These are phyloP conservation scores for Fusarium armeniacum DNA, from an alignment of 2,329 filamentous ascomycete species.

Conservation along the genomic window DNA sequence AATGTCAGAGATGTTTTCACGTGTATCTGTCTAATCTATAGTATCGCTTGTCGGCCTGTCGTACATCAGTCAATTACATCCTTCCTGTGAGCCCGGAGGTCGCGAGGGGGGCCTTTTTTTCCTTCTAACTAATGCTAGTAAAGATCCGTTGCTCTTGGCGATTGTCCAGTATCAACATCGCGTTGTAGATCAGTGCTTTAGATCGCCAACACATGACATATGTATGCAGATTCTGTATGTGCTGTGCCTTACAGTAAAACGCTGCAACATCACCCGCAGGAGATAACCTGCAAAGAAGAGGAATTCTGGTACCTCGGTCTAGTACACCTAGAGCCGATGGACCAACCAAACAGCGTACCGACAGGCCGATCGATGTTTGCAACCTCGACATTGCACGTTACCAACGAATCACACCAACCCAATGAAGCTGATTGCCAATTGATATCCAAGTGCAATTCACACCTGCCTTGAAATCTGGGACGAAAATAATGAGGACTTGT, in stretches of 20 bases:
- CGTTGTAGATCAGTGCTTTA: conserved; percentile 32
- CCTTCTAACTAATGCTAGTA: conserved; percentile 1
- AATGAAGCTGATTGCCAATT: not conserved
- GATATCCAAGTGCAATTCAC: conserved; percentile 20
- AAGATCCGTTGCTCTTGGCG: conserved; percentile 32
- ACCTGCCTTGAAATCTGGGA: conserved; percentile 2
- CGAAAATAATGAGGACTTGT: conserved; percentile 8
- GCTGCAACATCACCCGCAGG: conserved; percentile 33
- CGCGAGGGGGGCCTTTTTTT: not conserved
- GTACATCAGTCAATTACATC: conserved; percentile 11
- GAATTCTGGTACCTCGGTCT: conserved; percentile 1
- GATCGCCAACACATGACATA: conserved; percentile 29
- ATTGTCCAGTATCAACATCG: conserved; percentile 23
- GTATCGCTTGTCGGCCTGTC: conserved; percentile 4
- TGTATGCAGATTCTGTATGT: conserved; percentile 8
- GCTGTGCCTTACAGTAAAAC: conserved; percentile 2
- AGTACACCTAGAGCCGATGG: not conserved
- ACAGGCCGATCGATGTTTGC: conserved; percentile 3
- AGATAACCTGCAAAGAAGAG: conserved; percentile 17
- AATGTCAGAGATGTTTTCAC: conserved; percentile 1
- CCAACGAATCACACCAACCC: conserved; percentile 10
- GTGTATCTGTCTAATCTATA: not conserved
- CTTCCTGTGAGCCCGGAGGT: not conserved
- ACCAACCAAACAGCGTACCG: conserved; percentile 14
- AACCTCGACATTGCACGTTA: conserved; percentile 13